Base-by-base conservation (phyloP, 2,329 filamentous ascomycete species). In the Cercospora berteroae region DNA sequence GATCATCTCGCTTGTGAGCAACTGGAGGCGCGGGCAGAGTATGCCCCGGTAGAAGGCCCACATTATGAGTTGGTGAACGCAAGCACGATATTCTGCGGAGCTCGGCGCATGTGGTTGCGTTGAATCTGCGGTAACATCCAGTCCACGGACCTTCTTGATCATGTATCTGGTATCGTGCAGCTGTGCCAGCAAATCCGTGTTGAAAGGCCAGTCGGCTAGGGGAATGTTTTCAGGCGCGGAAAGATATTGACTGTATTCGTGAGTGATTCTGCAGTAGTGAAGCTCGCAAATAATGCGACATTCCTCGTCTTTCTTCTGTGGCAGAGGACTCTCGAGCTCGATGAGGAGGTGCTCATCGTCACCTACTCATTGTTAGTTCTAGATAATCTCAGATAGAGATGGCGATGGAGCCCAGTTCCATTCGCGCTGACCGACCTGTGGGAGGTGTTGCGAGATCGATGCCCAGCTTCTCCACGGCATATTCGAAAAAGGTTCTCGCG, bases 401-500 rank as follows among this genome's bases (percentile, higher is more conserved):
- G 23, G 48, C 23, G 3, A 55, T 55, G 12, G 13, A 55, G 2
- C 1, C 5, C 2, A n/a, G 5, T 39, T 2, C 39, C 33, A 27
- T 7, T 13, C 23, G 20, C 23, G 13, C 6, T 13, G 57, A 60
- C 42, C 31, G 20, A 61, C 59, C 59, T 29, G 61, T 56, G 9
- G 63, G 27, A 55, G 39, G 20, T 16, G 18, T 39, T 27, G 42
- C 52, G 63, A 58, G 31, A 18, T 57, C 55, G 16, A 20, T 33
- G 9, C 63, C 63, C 4, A 70, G 65, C 16, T 66, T 68, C 60
- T 74, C 71, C 10, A 58, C 56, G 8, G 71, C 65, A 39, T 66
- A 64, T 12, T 66, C 55, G 67, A 73, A 74, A 67, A 74, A 74
- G 25, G 61, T 68, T 13, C 64, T 64, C 7, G 58, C 29, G 23